Percentiles rank a stretch among this genome's conserved stretches.
These are phyloP conservation scores for Coccomyxa subellipsoidea DNA, from an alignment of 163 green algal genomes.

Conservation along the genomic window DNA sequence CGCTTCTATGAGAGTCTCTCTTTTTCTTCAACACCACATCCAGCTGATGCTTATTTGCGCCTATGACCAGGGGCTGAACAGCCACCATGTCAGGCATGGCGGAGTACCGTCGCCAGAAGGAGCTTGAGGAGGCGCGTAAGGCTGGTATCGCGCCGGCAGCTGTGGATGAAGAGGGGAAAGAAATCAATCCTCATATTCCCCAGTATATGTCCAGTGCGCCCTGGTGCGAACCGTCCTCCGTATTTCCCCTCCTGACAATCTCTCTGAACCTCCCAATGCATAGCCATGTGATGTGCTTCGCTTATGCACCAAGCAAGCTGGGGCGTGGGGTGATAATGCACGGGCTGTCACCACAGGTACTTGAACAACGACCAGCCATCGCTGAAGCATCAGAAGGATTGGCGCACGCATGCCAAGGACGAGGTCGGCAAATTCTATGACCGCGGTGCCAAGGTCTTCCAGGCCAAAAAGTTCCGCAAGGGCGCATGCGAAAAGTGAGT, in stretches of 20 bases:
- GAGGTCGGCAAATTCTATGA: conserved; percentile 70
- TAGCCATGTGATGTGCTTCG: conserved; percentile 16
- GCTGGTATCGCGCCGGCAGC: conserved; percentile 91
- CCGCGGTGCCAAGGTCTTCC: conserved; percentile 86
- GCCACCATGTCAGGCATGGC: not conserved
- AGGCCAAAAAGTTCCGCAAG: conserved; percentile 95
- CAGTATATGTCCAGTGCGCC: conserved; percentile 85
- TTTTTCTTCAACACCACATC: not conserved
- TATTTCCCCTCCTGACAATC: too few relatives aligned
- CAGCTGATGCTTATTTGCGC: not conserved
- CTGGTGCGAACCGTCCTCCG: too few relatives aligned
- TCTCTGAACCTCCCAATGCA: too few relatives aligned
- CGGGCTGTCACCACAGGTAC: conserved; percentile 43
- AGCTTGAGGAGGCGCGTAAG: conserved; percentile 95
- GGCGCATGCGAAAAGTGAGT: conserved; percentile 95
- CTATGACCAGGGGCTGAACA: not conserved
- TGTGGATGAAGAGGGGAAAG: conserved; percentile 97
- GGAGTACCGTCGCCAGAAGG: conserved; percentile 58
- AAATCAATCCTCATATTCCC: conserved; percentile 99
- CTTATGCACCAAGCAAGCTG: too few relatives aligned
- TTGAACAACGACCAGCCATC: conserved; percentile 80
- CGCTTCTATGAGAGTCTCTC: too few relatives aligned
- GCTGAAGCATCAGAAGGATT: conserved; percentile 98
- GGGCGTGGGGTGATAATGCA: not conserved
- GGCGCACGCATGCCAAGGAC: conserved; percentile 71